Conservation (phyloP, 2,329 filamentous ascomycete genomes). For the Penicillium vulpinum region DNA sequence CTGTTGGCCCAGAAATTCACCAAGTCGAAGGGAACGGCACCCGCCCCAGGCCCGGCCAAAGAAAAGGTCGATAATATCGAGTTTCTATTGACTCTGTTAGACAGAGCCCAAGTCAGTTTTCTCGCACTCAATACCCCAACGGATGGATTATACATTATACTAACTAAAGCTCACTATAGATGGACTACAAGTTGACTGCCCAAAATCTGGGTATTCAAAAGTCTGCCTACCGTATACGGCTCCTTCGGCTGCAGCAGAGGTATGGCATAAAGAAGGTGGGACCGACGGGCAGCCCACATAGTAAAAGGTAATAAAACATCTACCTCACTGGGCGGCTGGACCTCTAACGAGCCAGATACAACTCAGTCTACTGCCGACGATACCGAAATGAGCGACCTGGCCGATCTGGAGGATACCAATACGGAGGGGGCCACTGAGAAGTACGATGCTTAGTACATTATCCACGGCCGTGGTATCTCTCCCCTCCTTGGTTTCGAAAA, state of each 20-base stretch:
- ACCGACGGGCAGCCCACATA: accelerated
- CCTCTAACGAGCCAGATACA: no score
- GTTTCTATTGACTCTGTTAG: background rate
- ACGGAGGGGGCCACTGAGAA: background rate
- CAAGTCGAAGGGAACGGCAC: no score
- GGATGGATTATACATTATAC: background rate
- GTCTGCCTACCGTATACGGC: background rate
- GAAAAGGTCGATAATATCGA: no score
- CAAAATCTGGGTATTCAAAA: background rate
- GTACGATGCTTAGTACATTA: no score
- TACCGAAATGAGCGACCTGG: no score
- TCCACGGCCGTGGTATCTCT: background rate
- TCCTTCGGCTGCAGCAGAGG: background rate
- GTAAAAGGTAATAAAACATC: no score
- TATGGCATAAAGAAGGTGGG: background rate
- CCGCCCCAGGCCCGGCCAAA: no score
- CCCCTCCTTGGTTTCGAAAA: no score
- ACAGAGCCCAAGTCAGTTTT: accelerated
- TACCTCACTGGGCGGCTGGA: no score
- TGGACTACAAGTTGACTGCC: accelerated
- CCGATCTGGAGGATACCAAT: background rate
- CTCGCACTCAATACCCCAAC: background rate
- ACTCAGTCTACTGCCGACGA: no score
- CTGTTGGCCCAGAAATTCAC: no score
- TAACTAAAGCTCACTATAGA: background rate